Evolutionary conservation across 148 eudicot species (phyloP).

Genomic region (Pharnaceum exiguum): DNA sequence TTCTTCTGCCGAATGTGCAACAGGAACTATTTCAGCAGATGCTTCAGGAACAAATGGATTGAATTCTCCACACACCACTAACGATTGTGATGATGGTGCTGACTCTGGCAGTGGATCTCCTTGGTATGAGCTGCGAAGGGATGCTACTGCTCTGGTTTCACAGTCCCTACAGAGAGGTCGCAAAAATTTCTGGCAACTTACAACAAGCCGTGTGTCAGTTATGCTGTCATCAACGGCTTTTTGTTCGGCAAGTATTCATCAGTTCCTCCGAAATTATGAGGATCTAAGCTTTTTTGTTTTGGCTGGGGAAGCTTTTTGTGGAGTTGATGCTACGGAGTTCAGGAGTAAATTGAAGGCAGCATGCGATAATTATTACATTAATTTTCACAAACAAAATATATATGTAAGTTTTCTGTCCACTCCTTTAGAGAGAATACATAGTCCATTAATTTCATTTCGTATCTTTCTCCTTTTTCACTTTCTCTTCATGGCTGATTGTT

Average conservation of each 20-base stretch:
- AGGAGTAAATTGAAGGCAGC: slow-evolving; percentile 68
- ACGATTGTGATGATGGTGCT: slow-evolving; percentile 36
- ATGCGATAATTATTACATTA: slow-evolving; percentile 69
- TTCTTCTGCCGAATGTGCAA: slow-evolving; percentile 19
- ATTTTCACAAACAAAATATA: slow-evolving; percentile 86
- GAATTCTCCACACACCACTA: slow-evolving; percentile 15
- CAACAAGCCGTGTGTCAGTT: slow-evolving; percentile 76
- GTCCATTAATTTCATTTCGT: neutral
- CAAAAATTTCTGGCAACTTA: slow-evolving; percentile 87
- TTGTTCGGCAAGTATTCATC: slow-evolving; percentile 90
- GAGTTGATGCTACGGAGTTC: slow-evolving; percentile 73
- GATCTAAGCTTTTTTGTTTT: slow-evolving; percentile 69
- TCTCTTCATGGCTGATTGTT: neutral
- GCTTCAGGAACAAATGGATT: slow-evolving; percentile 34
- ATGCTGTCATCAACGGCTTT: slow-evolving; percentile 83
- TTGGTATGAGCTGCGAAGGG: slow-evolving; percentile 87
- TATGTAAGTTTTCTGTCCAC: slow-evolving; percentile 53
- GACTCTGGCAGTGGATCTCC: slow-evolving; percentile 79
- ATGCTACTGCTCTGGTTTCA: slow-evolving; percentile 74
- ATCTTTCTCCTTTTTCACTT: neutral
- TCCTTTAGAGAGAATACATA: neutral
- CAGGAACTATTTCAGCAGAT: slow-evolving; percentile 26
- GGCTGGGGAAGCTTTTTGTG: slow-evolving; percentile 96
- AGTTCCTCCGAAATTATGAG: slow-evolving; percentile 85
- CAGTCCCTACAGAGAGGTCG: slow-evolving; percentile 80